A percentile compares a stretch with the other conserved stretches of the same genome.
These are phyloP conservation scores for Candida ficus DNA, from an alignment of 805 yeast species.

Conservation along the genomic window DNA sequence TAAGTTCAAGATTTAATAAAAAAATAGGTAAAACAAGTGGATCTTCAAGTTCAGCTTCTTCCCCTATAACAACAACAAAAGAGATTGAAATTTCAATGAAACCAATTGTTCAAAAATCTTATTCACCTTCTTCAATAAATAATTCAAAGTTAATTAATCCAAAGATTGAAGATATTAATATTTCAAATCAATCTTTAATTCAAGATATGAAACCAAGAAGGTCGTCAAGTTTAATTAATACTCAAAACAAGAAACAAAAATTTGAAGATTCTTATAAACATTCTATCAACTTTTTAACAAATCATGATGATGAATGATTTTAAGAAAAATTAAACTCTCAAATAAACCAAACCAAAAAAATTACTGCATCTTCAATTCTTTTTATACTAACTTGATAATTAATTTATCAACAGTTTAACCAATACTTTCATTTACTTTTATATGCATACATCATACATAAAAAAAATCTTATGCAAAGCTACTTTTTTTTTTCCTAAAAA, in stretches of 20 bases:
- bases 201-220: too few relatives aligned
- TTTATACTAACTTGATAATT: too few relatives aligned
- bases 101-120: not conserved
- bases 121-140: not conserved
- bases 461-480: too few relatives aligned
- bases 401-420: too few relatives aligned
- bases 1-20: conserved; percentile 34
- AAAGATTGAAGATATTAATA: not conserved
- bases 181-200: not conserved
- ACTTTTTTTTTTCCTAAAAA: too few relatives aligned
- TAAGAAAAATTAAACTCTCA: too few relatives aligned
- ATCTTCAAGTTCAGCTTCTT: conserved; percentile 2
- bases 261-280: conserved; percentile 12
- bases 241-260: not conserved
- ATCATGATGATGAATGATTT: conserved; percentile 7
- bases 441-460: too few relatives aligned
- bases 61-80: not conserved
- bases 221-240: too few relatives aligned
- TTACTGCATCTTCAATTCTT: too few relatives aligned
- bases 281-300: conserved; percentile 22
- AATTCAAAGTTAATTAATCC: not conserved
- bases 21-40: conserved; percentile 18
- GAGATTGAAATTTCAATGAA: not conserved
- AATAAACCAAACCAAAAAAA: too few relatives aligned
- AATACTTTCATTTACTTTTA: too few relatives aligned